phyloP scores from a whole-genome alignment of 2,329 filamentous ascomycete genomes.

The Fusarium sp. region DNA sequence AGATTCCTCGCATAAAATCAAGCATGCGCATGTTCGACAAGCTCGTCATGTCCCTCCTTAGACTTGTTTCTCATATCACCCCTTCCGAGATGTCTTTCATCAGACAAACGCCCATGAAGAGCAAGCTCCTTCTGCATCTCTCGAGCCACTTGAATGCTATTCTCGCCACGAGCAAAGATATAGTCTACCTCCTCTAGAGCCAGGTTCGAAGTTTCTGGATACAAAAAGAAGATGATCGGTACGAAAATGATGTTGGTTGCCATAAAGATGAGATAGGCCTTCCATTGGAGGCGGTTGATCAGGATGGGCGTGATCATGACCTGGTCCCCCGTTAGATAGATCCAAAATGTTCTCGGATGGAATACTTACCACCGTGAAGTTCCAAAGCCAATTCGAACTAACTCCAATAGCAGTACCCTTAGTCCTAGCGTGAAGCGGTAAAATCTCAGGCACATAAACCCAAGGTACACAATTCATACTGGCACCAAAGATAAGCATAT shows the following conservation, averaged over 20 bases:
- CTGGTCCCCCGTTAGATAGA: constrained; percentile 13
- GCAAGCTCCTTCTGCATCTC: constrained; percentile 21
- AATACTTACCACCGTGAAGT: constrained; percentile 3
- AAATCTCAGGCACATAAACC: constrained; percentile 41
- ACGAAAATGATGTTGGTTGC: constrained; percentile 19
- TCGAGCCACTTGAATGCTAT: not conserved
- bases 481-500: constrained; percentile 36
- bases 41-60: not conserved
- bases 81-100: not conserved
- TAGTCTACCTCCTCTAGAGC: constrained; percentile 16
- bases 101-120: not conserved
- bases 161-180: constrained; percentile 20
- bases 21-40: not conserved
- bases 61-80: not conserved
- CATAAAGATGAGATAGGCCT: constrained; percentile 19
- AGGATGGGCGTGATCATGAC: constrained; percentile 61
- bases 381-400: constrained; percentile 24
- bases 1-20: not conserved
- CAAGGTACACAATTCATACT: constrained; percentile 42
- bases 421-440: constrained; percentile 33
- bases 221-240: not conserved
- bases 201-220: constrained; percentile 9
- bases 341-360: not conserved
- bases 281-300: constrained; percentile 20
- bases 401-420: constrained; percentile 40